Percentiles rank a stretch among this genome's conserved stretches.
These are phyloP conservation scores for Beauveria sp. DNA, from an alignment of 2,329 filamentous ascomycete species.

Conservation along the genomic window DNA sequence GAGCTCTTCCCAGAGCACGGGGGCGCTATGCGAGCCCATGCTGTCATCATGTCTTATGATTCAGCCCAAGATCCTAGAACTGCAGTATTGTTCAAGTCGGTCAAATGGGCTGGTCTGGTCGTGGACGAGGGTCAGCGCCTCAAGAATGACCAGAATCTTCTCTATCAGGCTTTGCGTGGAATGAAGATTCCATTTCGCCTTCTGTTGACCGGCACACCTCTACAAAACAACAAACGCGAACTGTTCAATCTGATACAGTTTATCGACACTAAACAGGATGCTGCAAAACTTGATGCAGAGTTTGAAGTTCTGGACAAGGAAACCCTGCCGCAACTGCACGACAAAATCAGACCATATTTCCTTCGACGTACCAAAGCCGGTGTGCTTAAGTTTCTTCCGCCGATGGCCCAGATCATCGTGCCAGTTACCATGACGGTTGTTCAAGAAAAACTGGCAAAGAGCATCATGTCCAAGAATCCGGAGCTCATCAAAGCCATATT, in stretches of 20 bases:
- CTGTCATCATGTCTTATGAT: slow-evolving; percentile 94
- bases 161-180: slow-evolving; percentile 67
- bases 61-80: slow-evolving; percentile 69
- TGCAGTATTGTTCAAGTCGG: slow-evolving; percentile 55
- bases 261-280: slow-evolving; percentile 64
- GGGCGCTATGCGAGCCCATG: slow-evolving; percentile 72
- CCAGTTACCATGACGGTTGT: slow-evolving; percentile 92
- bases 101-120: slow-evolving; percentile 81
- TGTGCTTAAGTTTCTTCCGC: slow-evolving; percentile 83
- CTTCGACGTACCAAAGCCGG: slow-evolving; percentile 76
- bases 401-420: slow-evolving; percentile 90
- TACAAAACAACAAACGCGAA: slow-evolving; percentile 93
- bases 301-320: slow-evolving; percentile 75
- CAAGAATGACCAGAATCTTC: slow-evolving; percentile 81
- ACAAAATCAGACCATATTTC: slow-evolving; percentile 68
- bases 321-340: slow-evolving; percentile 73
- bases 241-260: slow-evolving; percentile 97
- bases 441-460: slow-evolving; percentile 91
- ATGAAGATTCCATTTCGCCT: slow-evolving; percentile 78
- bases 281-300: slow-evolving; percentile 64
- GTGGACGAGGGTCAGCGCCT: slow-evolving; percentile 93
- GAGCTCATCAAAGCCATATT: slow-evolving; percentile 85
- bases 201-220: slow-evolving; percentile 80
- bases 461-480: slow-evolving; percentile 84
- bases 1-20: slow-evolving; percentile 70